Base-by-base conservation (phyloP, 208 protist genomes). In the Porcisia deanei region DNA sequence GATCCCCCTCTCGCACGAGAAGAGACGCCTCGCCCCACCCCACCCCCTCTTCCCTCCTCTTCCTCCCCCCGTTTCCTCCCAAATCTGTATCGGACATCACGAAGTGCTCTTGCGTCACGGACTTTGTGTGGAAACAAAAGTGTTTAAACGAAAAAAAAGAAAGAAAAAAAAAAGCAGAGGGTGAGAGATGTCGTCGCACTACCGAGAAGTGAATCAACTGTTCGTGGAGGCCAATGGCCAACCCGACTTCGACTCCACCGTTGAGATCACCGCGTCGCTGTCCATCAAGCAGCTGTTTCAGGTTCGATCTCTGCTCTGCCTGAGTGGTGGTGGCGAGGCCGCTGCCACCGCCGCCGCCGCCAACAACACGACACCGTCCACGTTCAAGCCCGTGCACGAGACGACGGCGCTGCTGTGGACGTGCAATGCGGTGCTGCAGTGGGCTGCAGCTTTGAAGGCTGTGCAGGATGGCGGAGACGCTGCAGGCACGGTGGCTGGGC, bases 241-340 rank as follows among this genome's bases (percentile, higher is more conserved):
- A 34, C 64, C 84, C 58, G 83, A 91, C 71, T 95, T 95, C 58
- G 79, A 91, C 41, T 55, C 61, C 34, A 74, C 70, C 3, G 80
- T 88, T 58, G 84, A 86, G 20, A 89, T 90, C 54, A 71, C 80
- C 47, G 84, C 80, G 30, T 81, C 85, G 30, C 80, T 81, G 59
- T 77, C 79, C n/a, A 75, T 93, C 47, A 88, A 88, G 61, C 81
- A 81, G 30, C 66, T 95, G 25, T 91, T 95, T 76, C 79, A 69
- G 41, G n/a, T 65, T 20, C 82, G 83, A 43, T 88, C 83, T 3
- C 72, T 87, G 20, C 68, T 76, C 20, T 75, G 77, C 73, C 45
- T 67, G 22, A 80, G 60, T 70, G 18, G 66, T 69, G 34, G 30
- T 71, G 45, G 52, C 60, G 30, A 57, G 34, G 77, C 61, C 37